Base-by-base conservation (phyloP, 768 basidiomycete genomes). In the Glaciozyma martinii region DNA sequence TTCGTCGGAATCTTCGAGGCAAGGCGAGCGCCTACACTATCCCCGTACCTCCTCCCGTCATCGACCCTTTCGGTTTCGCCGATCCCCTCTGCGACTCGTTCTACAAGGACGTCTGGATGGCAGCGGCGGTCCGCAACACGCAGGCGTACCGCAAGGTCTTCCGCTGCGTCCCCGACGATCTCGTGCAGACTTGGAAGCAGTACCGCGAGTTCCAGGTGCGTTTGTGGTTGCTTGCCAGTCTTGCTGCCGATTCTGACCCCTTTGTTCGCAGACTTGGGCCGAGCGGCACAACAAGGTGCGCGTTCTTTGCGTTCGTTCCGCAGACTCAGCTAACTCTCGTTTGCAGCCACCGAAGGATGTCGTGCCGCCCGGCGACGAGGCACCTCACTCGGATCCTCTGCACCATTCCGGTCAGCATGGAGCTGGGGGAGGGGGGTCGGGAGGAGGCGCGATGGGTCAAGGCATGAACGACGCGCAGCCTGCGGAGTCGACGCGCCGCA, bases 71-170 rank as follows among this genome's bases (percentile, higher is more conserved):
- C 63, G 84, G 82, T 40, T 92, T 99, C 67, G 86, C 88, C 64
- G 94, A 99, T 76, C 94, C 94, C 18, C 80, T 98, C 46, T 82
- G 80, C 69, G 90, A 93, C 65, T 78, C 76, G 53, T 98, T 98
- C 75, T 97, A 90, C 90, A 87, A 87, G 73, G 81, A 87, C 66
- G 82, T 88, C 44, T 99, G 95, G 94, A 62, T 73, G 54, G 71
- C 66, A 10, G 67, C 84, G 56, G 92, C 94, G 1, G 83, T 83
- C 27, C 86, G 92, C 71, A 99, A 98, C 75, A 99, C 94, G 66
- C 89, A 94, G 75, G 90, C 97, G 68, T 97, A 84, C 78, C 86
- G 92, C 61, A 93, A 89, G 74, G 91, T 97, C 5, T 99, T 99
- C 79, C 86, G 90, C 72, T 86, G 88, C 43, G 79, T 93, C 60